Percentiles rank a stretch among this genome's conserved stretches.
Conservation (phyloP, 1,139 yeast genomes). For the Geotrichum phurueaensis region DNA sequence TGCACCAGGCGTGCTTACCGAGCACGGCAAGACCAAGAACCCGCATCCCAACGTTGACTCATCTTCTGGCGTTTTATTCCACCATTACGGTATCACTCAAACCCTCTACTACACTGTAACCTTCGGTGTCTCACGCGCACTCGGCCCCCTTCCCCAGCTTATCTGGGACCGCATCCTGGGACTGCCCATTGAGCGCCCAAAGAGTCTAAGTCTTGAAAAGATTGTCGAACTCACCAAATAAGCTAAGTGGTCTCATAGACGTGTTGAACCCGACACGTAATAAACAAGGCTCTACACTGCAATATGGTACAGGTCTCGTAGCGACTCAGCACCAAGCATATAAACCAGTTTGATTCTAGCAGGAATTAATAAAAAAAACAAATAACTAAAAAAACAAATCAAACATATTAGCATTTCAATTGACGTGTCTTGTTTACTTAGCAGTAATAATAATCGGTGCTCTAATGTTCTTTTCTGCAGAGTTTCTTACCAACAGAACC, state of each 20-base stretch:
- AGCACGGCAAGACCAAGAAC: slow-evolving; percentile 98
- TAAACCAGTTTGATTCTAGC: neutral
- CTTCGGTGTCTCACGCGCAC: slow-evolving; percentile 96
- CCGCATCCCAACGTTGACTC: slow-evolving; percentile 99
- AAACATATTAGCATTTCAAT: too few species aligned
- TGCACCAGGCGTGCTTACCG: slow-evolving; percentile 90
- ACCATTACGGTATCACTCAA: slow-evolving; percentile 94
- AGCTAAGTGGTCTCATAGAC: neutral
- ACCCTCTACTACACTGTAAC: slow-evolving; percentile 95
- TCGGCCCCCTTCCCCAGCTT: slow-evolving; percentile 95
- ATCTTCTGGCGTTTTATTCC: slow-evolving; percentile 93
- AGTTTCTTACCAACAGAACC: slow-evolving; percentile 10
- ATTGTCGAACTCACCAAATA: slow-evolving; percentile 31
- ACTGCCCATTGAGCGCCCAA: slow-evolving; percentile 95
- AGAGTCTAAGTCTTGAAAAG: slow-evolving; percentile 70
- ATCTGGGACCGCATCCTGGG: slow-evolving; percentile 96
- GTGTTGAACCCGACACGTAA: neutral
- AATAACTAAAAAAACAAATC: neutral
- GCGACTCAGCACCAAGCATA: neutral
- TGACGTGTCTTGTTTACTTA: too few species aligned
- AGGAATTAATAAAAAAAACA: neutral
- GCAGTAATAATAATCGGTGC: neutral
- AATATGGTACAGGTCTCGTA: neutral
- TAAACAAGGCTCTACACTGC: neutral
- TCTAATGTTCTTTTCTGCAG: slow-evolving; percentile 17